These are phyloP conservation scores for Xanthoconium purpureum DNA, from an alignment of 768 basidiomycete species.

Conservation along the genomic window DNA sequence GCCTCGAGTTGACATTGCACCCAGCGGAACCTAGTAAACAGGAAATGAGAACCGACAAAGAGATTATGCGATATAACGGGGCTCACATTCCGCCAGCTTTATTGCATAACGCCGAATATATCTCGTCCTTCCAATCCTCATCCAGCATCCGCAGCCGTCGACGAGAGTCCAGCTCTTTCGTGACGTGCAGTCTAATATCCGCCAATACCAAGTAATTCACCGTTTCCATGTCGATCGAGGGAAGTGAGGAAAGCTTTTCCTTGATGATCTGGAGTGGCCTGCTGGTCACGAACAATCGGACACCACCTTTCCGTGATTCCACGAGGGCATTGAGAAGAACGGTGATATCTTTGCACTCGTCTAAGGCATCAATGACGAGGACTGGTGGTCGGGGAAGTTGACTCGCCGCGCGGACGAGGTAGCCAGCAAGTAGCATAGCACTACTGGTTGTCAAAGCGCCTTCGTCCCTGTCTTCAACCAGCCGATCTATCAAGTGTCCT, in stretches of 20 bases:
- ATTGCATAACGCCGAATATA: not conserved
- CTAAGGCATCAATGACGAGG: constrained; percentile 14
- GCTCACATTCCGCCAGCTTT: constrained; percentile 16
- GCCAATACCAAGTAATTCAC: not conserved
- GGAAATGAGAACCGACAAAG: too few species aligned
- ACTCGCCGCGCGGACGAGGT: too few species aligned
- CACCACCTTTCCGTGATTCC: not conserved
- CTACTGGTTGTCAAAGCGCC: too few species aligned
- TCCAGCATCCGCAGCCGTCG: not conserved
- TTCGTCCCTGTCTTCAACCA: not conserved
- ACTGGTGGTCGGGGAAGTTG: not conserved
- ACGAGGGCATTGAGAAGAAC: not conserved
- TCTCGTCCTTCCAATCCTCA: constrained; percentile 2
- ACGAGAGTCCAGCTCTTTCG: constrained; percentile 7
- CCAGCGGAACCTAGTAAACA: constrained; percentile 13
- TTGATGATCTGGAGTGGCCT: constrained; percentile 11
- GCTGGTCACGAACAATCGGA: constrained; percentile 12
- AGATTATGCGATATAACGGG: not conserved
- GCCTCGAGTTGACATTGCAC: constrained; percentile 11
- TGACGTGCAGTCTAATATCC: constrained; percentile 10
- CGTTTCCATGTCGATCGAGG: constrained; percentile 1
- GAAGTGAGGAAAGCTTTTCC: not conserved
- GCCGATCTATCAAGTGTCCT: not conserved
- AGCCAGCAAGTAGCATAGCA: too few species aligned
- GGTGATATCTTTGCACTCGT: constrained; percentile 11